Evolutionary conservation across 305 asterid species (phyloP).

Genomic region (Fraxinus albicans): DNA sequence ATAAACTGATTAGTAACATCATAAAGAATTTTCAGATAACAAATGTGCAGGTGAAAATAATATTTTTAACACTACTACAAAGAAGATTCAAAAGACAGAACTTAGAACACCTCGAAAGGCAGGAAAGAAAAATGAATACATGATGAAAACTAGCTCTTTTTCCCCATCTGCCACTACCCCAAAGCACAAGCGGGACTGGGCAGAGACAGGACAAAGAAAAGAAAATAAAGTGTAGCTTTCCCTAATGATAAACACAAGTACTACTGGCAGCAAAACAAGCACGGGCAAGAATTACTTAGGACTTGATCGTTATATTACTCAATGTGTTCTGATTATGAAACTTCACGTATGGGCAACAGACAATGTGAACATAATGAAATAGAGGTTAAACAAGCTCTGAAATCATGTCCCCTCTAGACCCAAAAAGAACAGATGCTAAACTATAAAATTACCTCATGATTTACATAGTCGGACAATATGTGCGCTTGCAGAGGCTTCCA

Average conservation of each 20-base stretch:
- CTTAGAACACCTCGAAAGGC: conserved; percentile 10
- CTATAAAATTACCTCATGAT: conserved; percentile 70
- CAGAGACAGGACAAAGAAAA: background rate
- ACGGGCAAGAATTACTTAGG: background rate
- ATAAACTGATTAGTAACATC: conserved; percentile 53
- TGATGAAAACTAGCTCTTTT: background rate
- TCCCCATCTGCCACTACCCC: background rate
- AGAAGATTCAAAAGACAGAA: conserved; percentile 21
- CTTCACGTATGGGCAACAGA: conserved; percentile 7
- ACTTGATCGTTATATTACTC: background rate
- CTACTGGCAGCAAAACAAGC: background rate
- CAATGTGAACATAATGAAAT: conserved; percentile 15
- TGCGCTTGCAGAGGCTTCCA: conserved; percentile 80
- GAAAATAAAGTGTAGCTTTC: background rate
- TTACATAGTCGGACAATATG: conserved; percentile 75
- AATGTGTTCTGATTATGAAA: conserved; percentile 13
- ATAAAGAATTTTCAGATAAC: conserved; percentile 18
- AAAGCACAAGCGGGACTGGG: background rate
- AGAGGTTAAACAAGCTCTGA: conserved; percentile 10
- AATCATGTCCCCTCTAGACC: conserved; percentile 20
- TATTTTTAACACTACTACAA: conserved; percentile 4
- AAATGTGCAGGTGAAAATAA: conserved; percentile 14
- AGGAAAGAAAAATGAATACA: conserved; percentile 19
- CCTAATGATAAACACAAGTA: conserved; percentile 18
- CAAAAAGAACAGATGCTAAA: conserved; percentile 17